Conservation (phyloP, 2,329 filamentous ascomycete species). For the Trichoderma gracile region DNA sequence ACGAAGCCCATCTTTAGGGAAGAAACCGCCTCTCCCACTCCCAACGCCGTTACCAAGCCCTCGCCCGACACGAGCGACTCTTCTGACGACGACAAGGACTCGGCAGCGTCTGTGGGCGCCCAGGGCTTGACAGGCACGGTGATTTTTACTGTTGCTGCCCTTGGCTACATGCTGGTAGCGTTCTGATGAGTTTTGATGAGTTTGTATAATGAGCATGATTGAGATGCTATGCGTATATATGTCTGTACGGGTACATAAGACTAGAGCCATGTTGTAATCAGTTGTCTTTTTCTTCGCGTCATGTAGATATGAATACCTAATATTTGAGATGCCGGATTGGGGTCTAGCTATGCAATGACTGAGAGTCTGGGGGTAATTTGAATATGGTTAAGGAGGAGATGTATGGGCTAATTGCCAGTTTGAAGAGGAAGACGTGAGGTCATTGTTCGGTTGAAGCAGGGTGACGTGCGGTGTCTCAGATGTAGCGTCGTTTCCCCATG, state of each 20-base stretch:
- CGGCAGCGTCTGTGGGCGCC: not conserved
- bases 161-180: constrained; percentile 15
- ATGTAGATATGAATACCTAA: constrained; percentile 1
- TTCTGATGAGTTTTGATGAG: not conserved
- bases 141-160: constrained; percentile 1
- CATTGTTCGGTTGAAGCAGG: not conserved
- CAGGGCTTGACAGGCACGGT: constrained; percentile 3
- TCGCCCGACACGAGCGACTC: constrained; percentile 8
- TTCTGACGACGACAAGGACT: constrained; percentile 6
- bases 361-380: not conserved
- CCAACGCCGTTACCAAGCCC: constrained; percentile 3
- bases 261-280: not conserved
- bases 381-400: not conserved
- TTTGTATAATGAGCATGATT: constrained; percentile 11
- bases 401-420: not conserved
- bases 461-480: not conserved
- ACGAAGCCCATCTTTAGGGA: constrained; percentile 7
- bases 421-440: too few species aligned
- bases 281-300: not conserved
- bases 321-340: not conserved
- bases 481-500: not conserved
- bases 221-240: constrained; percentile 17
- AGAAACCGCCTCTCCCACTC: not conserved
- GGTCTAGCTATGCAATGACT: not conserved
- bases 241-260: constrained; percentile 12